These are phyloP conservation scores for Phytophthora quininea DNA, from an alignment of 352 stramenopile genomes.

Conservation along the genomic window DNA sequence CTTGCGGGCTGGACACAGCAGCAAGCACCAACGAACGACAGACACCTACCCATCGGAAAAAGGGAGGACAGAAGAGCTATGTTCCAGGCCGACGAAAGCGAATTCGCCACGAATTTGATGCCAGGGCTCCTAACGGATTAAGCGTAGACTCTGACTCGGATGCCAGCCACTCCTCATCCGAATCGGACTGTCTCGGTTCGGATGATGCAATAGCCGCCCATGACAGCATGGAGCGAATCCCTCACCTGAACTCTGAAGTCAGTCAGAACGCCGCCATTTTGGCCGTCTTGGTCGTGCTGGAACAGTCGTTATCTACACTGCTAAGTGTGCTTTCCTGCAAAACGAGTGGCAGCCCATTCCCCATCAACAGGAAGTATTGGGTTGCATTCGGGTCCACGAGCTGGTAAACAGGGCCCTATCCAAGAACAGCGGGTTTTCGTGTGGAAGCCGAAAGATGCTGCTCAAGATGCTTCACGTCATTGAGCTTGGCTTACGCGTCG, in stretches of 20 bases:
- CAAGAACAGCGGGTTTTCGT: constrained; percentile 42
- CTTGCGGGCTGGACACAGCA: constrained; percentile 39
- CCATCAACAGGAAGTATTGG: constrained; percentile 36
- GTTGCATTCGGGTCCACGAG: constrained; percentile 42
- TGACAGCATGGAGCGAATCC: constrained; percentile 27
- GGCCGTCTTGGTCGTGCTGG: constrained; percentile 41
- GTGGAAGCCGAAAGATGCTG: constrained; percentile 41
- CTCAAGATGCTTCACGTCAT: constrained; percentile 55
- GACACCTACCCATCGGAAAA: constrained; percentile 11
- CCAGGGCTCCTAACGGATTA: constrained; percentile 17
- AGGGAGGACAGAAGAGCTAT: not conserved
- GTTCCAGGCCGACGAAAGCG: constrained; percentile 29
- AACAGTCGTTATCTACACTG: constrained; percentile 44
- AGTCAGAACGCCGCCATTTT: constrained; percentile 43
- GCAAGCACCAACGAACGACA: not conserved
- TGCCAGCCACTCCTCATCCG: constrained; percentile 23
- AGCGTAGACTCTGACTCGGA: constrained; percentile 26
- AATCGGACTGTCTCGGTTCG: constrained; percentile 11
- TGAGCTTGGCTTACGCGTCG: constrained; percentile 50
- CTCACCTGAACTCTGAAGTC: constrained; percentile 41
- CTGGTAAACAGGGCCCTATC: constrained; percentile 36
- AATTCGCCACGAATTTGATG: constrained; percentile 38
- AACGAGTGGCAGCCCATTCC: constrained; percentile 16
- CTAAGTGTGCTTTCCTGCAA: constrained; percentile 29
- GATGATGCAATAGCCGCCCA: not conserved